Evolutionary conservation across 208 protist species (phyloP), one percentile per base, ranked within the genome.

Genomic region (Naegleria fowleri): DNA sequence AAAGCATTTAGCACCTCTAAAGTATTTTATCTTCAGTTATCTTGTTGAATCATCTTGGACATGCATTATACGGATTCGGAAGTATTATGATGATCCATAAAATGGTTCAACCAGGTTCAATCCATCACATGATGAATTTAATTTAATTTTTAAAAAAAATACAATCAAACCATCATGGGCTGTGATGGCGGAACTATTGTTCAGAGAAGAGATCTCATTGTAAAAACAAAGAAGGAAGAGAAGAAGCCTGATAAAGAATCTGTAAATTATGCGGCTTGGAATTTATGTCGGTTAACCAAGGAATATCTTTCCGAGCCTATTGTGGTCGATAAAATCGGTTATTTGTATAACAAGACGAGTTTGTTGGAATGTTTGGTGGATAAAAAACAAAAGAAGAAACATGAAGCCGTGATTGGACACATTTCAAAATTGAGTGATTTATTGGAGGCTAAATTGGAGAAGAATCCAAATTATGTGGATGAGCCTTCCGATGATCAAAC

Each of bases 141-240:
- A n/a, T n/a, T n/a, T n/a, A n/a, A n/a, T n/a, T n/a, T n/a, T n/a
- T n/a, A n/a, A 75, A 75, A 16, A 75, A 75, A n/a, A n/a, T n/a
- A 75, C 25, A 87, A 52, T 51, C 40, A 36, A n/a, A n/a, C n/a
- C 40, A 87, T n/a, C 9, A 88, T 88, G 85, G 85, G 85, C 22
- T 55, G 41, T 38, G 85, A 88, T 38, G 85, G 85, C 2, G 85
- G 85, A 58, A 58, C 85, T 4, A 59, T 58, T 39, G 5, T 9
- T 39, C 25, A 58, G 5, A 16, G 43, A 9, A 88, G 85, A 58
- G 85, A 88, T 19, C 15, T 88, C 16, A 88, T 88, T 33, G 41
- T 88, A 13, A 88, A 88, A 36, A 58, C 43, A 6, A 88, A 88
- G 19, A 88, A 88, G 36, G 25, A 88, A 40, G 33, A 52, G 2